phyloP scores from a whole-genome alignment of 441 rosid species.

The Hypseocharis bilobata region DNA sequence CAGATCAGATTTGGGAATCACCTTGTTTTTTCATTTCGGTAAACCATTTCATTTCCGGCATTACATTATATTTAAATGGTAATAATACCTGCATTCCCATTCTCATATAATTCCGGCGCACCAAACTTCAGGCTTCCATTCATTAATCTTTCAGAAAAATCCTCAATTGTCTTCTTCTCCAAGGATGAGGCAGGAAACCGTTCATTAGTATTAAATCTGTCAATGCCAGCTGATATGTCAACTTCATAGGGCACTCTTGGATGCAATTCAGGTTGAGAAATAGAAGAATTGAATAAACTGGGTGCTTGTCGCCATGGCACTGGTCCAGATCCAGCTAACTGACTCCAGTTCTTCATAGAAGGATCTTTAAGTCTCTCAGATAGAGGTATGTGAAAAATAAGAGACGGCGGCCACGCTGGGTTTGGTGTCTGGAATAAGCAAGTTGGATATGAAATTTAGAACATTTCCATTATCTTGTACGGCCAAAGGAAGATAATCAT shows the following conservation, averaged over 20 bases:
- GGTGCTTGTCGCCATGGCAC: slow-evolving; percentile 76
- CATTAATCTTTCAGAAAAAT: slow-evolving; percentile 47
- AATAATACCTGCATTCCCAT: slow-evolving; percentile 52
- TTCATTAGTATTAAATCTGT: slow-evolving; percentile 37
- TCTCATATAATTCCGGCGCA: slow-evolving; percentile 36
- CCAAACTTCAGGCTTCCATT: slow-evolving; percentile 50
- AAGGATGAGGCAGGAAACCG: slow-evolving; percentile 35
- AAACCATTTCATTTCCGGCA: slow-evolving; percentile 11
- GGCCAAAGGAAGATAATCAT: slow-evolving; percentile 8
- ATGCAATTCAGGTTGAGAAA: slow-evolving; percentile 49
- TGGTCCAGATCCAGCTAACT: slow-evolving; percentile 65
- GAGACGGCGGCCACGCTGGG: slow-evolving; percentile 40
- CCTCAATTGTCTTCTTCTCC: slow-evolving; percentile 53
- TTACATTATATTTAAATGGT: slow-evolving; percentile 14
- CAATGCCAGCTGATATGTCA: slow-evolving; percentile 37
- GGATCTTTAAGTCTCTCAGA: slow-evolving; percentile 50
- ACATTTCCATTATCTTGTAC: slow-evolving; percentile 1
- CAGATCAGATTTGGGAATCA: slow-evolving; percentile 18
- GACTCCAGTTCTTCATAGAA: slow-evolving; percentile 54
- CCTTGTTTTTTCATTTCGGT: slow-evolving; percentile 4
- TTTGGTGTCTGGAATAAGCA: slow-evolving; percentile 47
- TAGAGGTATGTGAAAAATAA: slow-evolving; percentile 34
- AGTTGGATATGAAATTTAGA: slow-evolving; percentile 7
- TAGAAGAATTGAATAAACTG: slow-evolving; percentile 50
- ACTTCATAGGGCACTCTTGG: slow-evolving; percentile 42